Conservation (phyloP, 805 yeast genomes). For the Isabelozyma heimii region DNA sequence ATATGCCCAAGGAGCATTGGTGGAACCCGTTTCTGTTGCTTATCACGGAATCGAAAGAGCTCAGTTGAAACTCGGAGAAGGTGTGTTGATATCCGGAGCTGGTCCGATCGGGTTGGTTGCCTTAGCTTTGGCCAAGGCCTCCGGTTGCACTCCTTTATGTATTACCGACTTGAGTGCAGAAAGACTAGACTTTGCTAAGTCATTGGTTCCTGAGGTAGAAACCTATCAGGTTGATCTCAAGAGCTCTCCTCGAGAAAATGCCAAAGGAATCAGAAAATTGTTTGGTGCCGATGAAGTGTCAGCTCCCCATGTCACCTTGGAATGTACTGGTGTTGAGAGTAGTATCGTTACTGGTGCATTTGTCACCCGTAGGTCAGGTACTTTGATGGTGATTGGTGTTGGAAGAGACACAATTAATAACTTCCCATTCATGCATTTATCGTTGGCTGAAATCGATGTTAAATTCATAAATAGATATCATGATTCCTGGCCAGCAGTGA, state of each 20-base stretch:
- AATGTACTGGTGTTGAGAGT: slow-evolving; percentile 79
- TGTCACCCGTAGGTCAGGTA: slow-evolving; percentile 63
- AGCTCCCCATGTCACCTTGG: slow-evolving; percentile 64
- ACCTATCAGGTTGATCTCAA: slow-evolving; percentile 41
- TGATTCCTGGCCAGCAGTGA: slow-evolving; percentile 73
- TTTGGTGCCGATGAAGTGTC: slow-evolving; percentile 33
- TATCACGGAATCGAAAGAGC: slow-evolving; percentile 51
- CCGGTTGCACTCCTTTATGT: slow-evolving; percentile 52
- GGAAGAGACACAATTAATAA: slow-evolving; percentile 60
- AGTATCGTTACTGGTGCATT: slow-evolving; percentile 70
- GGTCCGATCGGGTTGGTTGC: slow-evolving; percentile 59
- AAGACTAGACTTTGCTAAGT: slow-evolving; percentile 46
- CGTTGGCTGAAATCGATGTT: slow-evolving; percentile 64
- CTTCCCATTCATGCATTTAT: slow-evolving; percentile 72
- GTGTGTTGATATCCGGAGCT: slow-evolving; percentile 50
- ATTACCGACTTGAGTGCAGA: slow-evolving; percentile 47
- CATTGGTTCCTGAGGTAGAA: slow-evolving; percentile 43
- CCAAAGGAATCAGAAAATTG: slow-evolving; percentile 28
- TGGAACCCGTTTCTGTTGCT: slow-evolving; percentile 55
- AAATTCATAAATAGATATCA: slow-evolving; percentile 83
- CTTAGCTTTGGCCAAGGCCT: slow-evolving; percentile 46
- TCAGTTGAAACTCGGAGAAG: slow-evolving; percentile 47
- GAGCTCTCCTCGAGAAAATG: slow-evolving; percentile 33
- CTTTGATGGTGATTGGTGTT: slow-evolving; percentile 82
- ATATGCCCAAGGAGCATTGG: slow-evolving; percentile 52